phyloP scores from a whole-genome alignment of 2,329 filamentous ascomycete species.

The Periglandula ipomoeae region DNA sequence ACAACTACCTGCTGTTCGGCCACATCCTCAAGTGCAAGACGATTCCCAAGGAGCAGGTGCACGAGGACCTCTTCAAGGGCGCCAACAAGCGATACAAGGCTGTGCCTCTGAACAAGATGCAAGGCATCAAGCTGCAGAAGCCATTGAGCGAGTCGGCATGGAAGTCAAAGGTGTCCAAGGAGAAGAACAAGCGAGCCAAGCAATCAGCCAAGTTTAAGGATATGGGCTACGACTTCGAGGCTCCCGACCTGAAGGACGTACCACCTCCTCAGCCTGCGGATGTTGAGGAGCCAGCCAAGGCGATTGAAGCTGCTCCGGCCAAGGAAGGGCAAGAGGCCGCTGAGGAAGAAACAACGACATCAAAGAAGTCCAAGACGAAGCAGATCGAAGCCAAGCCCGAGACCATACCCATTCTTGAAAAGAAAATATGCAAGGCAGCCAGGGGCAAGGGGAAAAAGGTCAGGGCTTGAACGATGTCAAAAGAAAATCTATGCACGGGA shows the following conservation, averaged over 20 bases:
- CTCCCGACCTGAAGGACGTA: slow-evolving; percentile 57
- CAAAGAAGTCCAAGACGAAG: slow-evolving; percentile 14
- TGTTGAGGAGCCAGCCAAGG: slow-evolving; percentile 19
- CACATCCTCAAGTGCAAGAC: slow-evolving; percentile 85
- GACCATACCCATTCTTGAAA: slow-evolving; percentile 12
- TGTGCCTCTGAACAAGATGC: slow-evolving; percentile 81
- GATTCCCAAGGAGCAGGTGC: slow-evolving; percentile 67
- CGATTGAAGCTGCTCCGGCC: slow-evolving; percentile 28
- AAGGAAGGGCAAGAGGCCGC: slow-evolving; percentile 15
- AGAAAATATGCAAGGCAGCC: slow-evolving; percentile 15
- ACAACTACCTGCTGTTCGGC: slow-evolving; percentile 92
- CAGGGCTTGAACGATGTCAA: slow-evolving; percentile 9
- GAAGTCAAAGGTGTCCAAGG: slow-evolving; percentile 63
- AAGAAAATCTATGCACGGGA: neutral
- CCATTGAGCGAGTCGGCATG: slow-evolving; percentile 68
- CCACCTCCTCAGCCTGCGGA: slow-evolving; percentile 32
- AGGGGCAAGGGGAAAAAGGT: slow-evolving; percentile 24
- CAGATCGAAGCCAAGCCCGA: slow-evolving; percentile 9
- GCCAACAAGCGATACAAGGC: slow-evolving; percentile 84
- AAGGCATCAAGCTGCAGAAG: slow-evolving; percentile 63
- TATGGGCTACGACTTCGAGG: slow-evolving; percentile 75
- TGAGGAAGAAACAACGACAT: slow-evolving; percentile 14
- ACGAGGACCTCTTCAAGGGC: slow-evolving; percentile 78
- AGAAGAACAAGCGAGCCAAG: slow-evolving; percentile 58
- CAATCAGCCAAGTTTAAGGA: slow-evolving; percentile 69